These are phyloP conservation scores for Periconia sp. DNA, from an alignment of 2,329 filamentous ascomycete species.

Conservation along the genomic window DNA sequence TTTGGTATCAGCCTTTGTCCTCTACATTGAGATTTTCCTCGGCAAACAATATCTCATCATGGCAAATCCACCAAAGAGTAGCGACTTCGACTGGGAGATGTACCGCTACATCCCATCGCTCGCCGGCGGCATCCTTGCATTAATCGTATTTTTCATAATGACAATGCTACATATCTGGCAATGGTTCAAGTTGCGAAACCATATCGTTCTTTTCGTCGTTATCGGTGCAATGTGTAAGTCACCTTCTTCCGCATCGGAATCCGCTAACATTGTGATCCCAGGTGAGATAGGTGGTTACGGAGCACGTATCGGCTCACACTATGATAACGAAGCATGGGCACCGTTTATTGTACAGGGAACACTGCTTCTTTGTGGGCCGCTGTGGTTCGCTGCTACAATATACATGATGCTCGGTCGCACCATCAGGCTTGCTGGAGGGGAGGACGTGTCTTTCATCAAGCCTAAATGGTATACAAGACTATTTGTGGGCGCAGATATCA, in stretches of 20 bases:
- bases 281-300: constrained; percentile 52
- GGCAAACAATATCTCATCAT: constrained; percentile 8
- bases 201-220: constrained; percentile 32
- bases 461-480: constrained; percentile 37
- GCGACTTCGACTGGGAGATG: constrained; percentile 40
- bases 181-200: constrained; percentile 20
- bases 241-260: not conserved
- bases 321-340: constrained; percentile 42
- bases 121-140: constrained; percentile 26
- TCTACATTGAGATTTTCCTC: not conserved
- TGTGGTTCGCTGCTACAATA: constrained; percentile 54
- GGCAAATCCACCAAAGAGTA: constrained; percentile 28
- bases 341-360: constrained; percentile 52
- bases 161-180: constrained; percentile 28
- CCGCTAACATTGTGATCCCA: constrained; percentile 13
- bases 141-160: constrained; percentile 30
- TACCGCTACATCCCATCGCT: constrained; percentile 41
- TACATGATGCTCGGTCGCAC: constrained; percentile 55
- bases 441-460: constrained; percentile 31
- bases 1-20: not conserved
- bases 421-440: constrained; percentile 35
- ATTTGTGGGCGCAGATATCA: constrained; percentile 36
- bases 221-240: constrained; percentile 34
- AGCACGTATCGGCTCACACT: constrained; percentile 46
- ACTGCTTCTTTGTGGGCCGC: constrained; percentile 52